Evolutionary conservation across 345 rosid species (phyloP).

Genomic region (Excoecaria cochinchinensis): DNA sequence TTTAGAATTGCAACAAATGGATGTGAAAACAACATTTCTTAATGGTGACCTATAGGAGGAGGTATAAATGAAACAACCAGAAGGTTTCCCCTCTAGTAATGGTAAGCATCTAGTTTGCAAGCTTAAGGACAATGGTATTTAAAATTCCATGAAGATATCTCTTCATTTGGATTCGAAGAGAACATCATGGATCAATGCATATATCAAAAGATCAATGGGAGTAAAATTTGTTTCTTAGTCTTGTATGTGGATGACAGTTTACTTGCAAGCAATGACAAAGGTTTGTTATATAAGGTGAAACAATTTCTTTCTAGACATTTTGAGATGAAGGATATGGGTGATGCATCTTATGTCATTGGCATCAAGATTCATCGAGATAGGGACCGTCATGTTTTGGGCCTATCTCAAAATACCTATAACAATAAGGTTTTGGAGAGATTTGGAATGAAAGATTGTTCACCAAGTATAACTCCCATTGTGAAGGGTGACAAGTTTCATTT

Average conservation of each 20-base stretch:
- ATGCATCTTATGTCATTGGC: not conserved
- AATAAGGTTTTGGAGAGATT: not conserved
- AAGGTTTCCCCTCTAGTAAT: not conserved
- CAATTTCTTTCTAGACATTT: not conserved
- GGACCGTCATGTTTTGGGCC: not conserved
- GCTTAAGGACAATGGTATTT: conserved; percentile 2
- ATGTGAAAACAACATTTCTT: not conserved
- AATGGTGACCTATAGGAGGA: not conserved
- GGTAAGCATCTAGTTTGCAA: not conserved
- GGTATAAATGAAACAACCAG: too few relatives aligned
- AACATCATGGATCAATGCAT: not conserved
- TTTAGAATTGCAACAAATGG: not conserved
- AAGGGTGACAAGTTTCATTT: conserved; percentile 1
- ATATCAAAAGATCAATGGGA: not conserved
- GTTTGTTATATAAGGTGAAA: not conserved
- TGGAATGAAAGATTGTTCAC: not conserved
- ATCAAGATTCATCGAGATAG: not conserved
- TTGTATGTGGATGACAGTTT: not conserved
- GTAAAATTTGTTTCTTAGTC: not conserved
- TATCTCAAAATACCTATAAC: too few relatives aligned
- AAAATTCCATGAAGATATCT: not conserved
- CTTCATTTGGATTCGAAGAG: not conserved
- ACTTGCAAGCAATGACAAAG: not conserved
- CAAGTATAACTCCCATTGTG: not conserved
- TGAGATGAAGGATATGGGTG: not conserved